Evolutionary conservation across 495 filamentous ascomycete genomes (phyloP).

Genomic region (Pyrenula aspistea): DNA sequence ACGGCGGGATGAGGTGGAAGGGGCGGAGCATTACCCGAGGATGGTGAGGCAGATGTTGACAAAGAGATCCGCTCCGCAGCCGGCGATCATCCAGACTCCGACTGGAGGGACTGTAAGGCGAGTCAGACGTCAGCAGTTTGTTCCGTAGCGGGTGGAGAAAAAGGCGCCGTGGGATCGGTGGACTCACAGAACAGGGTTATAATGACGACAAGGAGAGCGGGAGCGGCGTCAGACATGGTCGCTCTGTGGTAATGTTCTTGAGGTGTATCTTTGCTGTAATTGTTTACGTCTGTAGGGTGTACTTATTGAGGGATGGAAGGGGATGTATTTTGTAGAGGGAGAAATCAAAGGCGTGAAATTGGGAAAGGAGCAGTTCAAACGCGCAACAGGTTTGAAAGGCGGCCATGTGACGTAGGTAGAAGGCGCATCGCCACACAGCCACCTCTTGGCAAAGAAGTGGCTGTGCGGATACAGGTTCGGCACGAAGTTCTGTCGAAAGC

Average conservation of each 20-base stretch:
- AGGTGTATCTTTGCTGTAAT: not conserved
- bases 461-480: too few species aligned
- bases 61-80: constrained; percentile 50
- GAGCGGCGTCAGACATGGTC: constrained; percentile 12
- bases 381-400: not conserved
- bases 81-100: constrained; percentile 50
- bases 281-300: not conserved
- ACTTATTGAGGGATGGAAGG: not conserved
- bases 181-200: constrained; percentile 47
- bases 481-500: too few species aligned
- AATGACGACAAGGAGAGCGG: constrained; percentile 34
- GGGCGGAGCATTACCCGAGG: constrained; percentile 37
- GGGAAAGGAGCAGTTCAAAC: not conserved
- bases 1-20: not conserved
- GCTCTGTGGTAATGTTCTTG: not conserved
- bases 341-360: not conserved
- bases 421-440: not conserved
- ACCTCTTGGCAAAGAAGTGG: not conserved
- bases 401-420: not conserved
- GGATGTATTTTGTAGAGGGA: not conserved
- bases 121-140: constrained; percentile 1
- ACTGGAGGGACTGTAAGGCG: constrained; percentile 43
- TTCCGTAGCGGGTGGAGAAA: not conserved
- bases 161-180: not conserved
- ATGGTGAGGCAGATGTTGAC: constrained; percentile 53